Evolutionary conservation across 129 eudicot species (phyloP).

Genomic region (Artemisia argyi): DNA sequence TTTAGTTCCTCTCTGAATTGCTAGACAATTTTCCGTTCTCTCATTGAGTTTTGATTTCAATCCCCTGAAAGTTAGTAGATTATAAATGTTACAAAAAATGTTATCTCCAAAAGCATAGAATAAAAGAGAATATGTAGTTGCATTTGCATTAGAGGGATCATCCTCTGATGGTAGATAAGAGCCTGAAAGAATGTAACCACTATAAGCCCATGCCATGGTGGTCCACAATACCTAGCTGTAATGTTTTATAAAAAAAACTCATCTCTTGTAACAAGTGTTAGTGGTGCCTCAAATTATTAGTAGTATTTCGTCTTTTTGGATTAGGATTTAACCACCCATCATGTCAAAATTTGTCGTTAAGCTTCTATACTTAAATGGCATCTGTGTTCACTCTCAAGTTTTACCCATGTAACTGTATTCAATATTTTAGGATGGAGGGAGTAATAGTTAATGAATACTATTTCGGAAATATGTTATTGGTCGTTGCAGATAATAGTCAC

Average conservation of each 20-base stretch:
- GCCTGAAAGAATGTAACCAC: slow-evolving; percentile 30
- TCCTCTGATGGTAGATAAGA: slow-evolving; percentile 26
- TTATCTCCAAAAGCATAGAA: neutral
- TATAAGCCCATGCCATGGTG: slow-evolving; percentile 26
- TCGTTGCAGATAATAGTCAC: no score
- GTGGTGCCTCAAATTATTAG: neutral
- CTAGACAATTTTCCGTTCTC: no score
- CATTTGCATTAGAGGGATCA: neutral
- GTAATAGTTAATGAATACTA: no score
- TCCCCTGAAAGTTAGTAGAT: neutral
- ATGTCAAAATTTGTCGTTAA: neutral
- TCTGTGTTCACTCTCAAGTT: no score
- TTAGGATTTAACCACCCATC: neutral
- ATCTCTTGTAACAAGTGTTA: neutral
- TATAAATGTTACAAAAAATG: neutral
- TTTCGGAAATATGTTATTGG: no score
- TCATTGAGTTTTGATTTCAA: neutral
- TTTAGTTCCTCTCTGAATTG: no score
- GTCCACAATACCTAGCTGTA: slow-evolving; percentile 28
- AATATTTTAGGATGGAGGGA: no score
- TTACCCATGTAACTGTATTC: no score
- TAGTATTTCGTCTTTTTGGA: neutral
- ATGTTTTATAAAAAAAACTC: neutral
- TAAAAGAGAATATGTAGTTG: slow-evolving; percentile 11
- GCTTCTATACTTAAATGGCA: neutral